A percentile compares a stretch with the other conserved stretches of the same genome.
Evolutionary conservation across 2,329 filamentous ascomycete species (phyloP).

Genomic region (Zymoseptoria passerinii): DNA sequence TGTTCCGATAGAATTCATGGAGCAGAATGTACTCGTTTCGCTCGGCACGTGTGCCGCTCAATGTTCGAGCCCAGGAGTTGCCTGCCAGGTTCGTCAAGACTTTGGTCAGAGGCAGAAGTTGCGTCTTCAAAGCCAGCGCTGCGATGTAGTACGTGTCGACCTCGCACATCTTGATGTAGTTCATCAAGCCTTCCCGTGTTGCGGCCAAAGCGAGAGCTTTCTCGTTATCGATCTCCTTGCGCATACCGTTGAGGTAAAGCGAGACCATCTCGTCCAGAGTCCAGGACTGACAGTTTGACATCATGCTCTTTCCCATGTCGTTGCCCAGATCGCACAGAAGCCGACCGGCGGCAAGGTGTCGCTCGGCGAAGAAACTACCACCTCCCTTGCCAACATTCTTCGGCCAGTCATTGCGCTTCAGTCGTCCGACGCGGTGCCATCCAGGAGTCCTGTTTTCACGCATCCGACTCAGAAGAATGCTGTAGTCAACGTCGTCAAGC

Average conservation of each 20-base stretch:
- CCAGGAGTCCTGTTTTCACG: conserved; percentile 85
- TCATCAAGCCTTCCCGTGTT: conserved; percentile 76
- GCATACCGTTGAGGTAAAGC: conserved; percentile 67
- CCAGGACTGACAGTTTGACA: conserved; percentile 97
- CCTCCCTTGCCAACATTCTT: conserved; percentile 75
- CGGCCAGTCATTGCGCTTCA: conserved; percentile 81
- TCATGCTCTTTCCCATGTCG: conserved; percentile 91
- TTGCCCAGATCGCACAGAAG: conserved; percentile 91
- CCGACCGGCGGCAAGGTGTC: conserved; percentile 79
- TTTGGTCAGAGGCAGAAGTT: conserved; percentile 89
- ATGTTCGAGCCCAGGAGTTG: conserved; percentile 94
- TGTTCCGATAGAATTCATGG: conserved; percentile 92
- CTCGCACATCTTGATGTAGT: conserved; percentile 89
- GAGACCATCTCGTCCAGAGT: conserved; percentile 96
- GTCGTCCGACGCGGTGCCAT: conserved; percentile 85
- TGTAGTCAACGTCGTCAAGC: conserved; percentile 95
- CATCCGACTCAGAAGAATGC: conserved; percentile 76
- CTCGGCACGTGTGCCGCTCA: conserved; percentile 92
- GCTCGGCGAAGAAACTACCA: conserved; percentile 86
- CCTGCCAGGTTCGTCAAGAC: conserved; percentile 92
- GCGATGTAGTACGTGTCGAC: conserved; percentile 94
- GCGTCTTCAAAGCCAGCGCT: conserved; percentile 76
- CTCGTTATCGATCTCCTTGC: conserved; percentile 84
- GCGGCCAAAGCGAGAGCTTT: conserved; percentile 71
- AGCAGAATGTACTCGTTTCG: conserved; percentile 98